Conservation (phyloP, 305 asterid genomes). For the Nicotiana rustica region DNA sequence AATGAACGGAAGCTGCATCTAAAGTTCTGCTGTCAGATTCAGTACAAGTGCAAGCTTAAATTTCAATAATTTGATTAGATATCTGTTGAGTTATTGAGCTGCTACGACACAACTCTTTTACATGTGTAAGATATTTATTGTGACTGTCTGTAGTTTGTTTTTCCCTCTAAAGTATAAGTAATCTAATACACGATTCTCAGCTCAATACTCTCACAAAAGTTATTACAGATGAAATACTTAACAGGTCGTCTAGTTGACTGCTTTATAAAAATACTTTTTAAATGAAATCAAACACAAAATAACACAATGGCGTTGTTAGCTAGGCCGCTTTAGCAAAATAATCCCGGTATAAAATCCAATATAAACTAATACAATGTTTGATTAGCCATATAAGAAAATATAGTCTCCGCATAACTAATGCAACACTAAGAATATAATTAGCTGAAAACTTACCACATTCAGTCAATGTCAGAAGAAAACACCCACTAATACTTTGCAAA, state of each 20-base stretch:
- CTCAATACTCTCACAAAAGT: not conserved
- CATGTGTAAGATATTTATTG: not conserved
- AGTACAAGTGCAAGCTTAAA: not conserved
- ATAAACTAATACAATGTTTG: not conserved
- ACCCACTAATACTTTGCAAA: not conserved
- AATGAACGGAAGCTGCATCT: conserved; percentile 23
- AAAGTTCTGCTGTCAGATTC: no score
- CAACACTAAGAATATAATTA: not conserved
- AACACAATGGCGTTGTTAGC: no score
- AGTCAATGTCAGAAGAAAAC: not conserved
- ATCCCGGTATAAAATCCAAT: not conserved
- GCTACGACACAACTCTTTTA: not conserved
- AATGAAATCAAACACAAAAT: no score
- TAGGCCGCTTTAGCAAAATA: not conserved
- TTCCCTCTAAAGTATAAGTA: no score
- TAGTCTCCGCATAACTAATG: not conserved
- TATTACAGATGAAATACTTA: no score
- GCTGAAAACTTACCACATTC: not conserved
- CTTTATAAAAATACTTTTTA: no score
- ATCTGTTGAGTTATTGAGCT: not conserved
- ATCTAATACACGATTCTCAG: not conserved
- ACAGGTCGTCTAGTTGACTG: no score
- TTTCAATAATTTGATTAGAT: not conserved
- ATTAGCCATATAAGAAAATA: not conserved
- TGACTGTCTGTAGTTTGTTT: not conserved